Base-by-base conservation (phyloP, 1,139 yeast genomes). In the Geotrichum restrictum region DNA sequence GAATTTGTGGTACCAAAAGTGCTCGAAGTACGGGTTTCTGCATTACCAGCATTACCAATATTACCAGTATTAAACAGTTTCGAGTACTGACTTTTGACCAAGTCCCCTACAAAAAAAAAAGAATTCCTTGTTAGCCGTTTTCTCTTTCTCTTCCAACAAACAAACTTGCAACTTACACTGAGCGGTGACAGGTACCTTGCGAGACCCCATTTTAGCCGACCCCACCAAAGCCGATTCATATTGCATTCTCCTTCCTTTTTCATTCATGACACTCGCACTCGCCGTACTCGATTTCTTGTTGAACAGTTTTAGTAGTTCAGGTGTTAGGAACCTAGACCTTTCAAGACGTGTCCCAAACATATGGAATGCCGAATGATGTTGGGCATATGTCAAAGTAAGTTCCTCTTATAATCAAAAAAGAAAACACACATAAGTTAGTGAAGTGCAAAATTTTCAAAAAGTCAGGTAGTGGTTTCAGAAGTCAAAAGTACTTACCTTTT, bases 401-500 rank as follows among this genome's bases (percentile, higher is more conserved):
- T 33, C 27, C 27, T 48, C 45, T 33, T 31, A 31, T 18, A 21
- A 19, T 32, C 21, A 13, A 13, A 38, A 4, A 24, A 41, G 11
- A n/a, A 3, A 27, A 8, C 19, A 16, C 5, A 8, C 22, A n/a
- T 27, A 7, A 14, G 31, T 22, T 40, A 40, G 44, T 24, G 19
- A n/a, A n/a, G 13, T 10, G 1, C 2, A 7, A 3, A 32, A 40
- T 10, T 2, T n/a, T 6, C 7, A 21, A 3, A n/a, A 24, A 29
- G n/a, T 24, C 8, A 24, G 29, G 7, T 24, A 24, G 29, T 21
- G 14, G 16, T 13, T 5, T 39, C 16, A 18, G 7, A 7, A 19
- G n/a, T 5, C 8, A 8, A 24, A 31, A 3, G 16, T n/a, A 21
- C 46, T 19, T 46, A 51, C 53, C 67, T 65, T 85, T 84, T 0